Conservation (phyloP, 2,329 filamentous ascomycete genomes). For the Epicoccum nigrum region DNA sequence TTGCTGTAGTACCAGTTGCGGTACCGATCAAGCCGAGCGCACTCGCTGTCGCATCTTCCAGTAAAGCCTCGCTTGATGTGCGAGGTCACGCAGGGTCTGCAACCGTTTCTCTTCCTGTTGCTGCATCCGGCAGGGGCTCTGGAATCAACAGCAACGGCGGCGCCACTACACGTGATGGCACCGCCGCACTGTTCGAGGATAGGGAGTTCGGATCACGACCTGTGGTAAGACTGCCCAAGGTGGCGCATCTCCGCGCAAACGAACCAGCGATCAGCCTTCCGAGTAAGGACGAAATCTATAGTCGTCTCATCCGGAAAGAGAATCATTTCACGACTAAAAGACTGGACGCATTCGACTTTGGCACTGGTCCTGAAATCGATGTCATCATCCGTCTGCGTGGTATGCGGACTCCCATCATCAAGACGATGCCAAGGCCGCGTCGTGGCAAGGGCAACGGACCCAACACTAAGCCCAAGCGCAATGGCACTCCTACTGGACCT, state of each 20-base stretch:
- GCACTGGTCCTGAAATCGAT: constrained; percentile 33
- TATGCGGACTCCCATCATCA: constrained; percentile 37
- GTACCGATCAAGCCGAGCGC: constrained; percentile 49
- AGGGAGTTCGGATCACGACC: constrained; percentile 56
- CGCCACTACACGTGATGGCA: constrained; percentile 48
- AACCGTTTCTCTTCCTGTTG: constrained; percentile 71
- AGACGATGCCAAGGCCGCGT: constrained; percentile 37
- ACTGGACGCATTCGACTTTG: constrained; percentile 35
- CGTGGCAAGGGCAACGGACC: constrained; percentile 20
- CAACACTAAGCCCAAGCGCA: constrained; percentile 37
- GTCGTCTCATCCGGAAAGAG: constrained; percentile 33
- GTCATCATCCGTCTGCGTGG: constrained; percentile 34
- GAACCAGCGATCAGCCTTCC: constrained; percentile 33
- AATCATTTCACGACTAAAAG: constrained; percentile 38
- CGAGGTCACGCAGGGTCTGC: constrained; percentile 57
- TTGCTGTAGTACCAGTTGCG: constrained; percentile 38
- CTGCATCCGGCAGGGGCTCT: constrained; percentile 27
- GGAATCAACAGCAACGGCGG: constrained; percentile 42
- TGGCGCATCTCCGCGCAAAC: constrained; percentile 42
- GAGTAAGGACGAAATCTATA: constrained; percentile 26
- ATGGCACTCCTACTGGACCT: constrained; percentile 25
- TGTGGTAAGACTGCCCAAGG: constrained; percentile 42
- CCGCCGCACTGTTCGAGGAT: constrained; percentile 53
- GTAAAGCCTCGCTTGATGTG: constrained; percentile 64
- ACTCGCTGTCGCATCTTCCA: constrained; percentile 69